Base-by-base conservation (phyloP, 1,139 yeast genomes). In the Lodderomyces margitis region DNA sequence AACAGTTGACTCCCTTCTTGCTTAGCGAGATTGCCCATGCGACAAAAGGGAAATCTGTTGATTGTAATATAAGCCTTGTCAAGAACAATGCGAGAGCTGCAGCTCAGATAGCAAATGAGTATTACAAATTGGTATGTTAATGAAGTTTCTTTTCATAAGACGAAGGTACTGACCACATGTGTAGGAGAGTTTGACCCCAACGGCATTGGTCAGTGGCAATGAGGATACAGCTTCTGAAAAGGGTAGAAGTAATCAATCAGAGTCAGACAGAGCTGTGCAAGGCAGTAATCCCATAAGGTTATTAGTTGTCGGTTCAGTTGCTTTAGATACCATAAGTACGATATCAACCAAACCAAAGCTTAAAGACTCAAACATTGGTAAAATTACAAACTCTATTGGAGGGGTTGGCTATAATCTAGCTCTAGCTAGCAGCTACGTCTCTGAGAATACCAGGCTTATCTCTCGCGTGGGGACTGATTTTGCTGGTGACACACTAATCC, bases 381-480 rank as follows among this genome's bases (percentile, higher is more conserved):
- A 53, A 1, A 71, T 79, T 1, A 53, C 61, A 2, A 70, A 81
- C 5, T 71, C 85, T 0, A 59, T 87, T 8, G 96, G 96, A 0
- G 96, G 96, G 0, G 96, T 88, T 1, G 96, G 88, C 0, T 82
- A 76, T 55, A 89, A 88, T 54, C 80, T 87, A 14, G 80, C 87
- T 0, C 56, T 77, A 15, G 92, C 94, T 0, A 56, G 66, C 42
- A 45, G 49, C 28, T 66, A 64, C 42, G 53, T 59, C 5, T 59
- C 54, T 14, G 51, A 55, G 4, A 4, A 14, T 5, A 37, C 54
- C 3, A 68, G 79, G 23, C 67, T 88, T 6, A 67, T 87, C 0
- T 80, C 89, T 0, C 63, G 76, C 3, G 74, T 87, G 16, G 87
- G 86, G 0, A 55, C 72, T 17, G 92, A 85, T 49, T 57, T 68